phyloP scores from a whole-genome alignment of 2,329 filamentous ascomycete species.

The Dothistroma septosporum region DNA sequence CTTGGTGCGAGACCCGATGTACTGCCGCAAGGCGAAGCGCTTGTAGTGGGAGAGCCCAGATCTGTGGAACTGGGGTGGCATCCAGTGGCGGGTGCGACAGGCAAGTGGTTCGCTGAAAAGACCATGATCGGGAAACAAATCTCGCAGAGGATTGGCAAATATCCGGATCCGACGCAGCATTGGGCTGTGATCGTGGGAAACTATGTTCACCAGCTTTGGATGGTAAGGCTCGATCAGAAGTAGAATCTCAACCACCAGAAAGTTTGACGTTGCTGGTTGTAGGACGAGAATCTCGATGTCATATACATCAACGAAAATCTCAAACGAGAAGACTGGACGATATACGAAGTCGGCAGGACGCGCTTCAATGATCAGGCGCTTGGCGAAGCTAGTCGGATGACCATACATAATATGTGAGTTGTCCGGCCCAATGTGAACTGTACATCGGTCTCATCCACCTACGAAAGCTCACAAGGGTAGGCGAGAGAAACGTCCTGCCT shows the following conservation, averaged over 20 bases:
- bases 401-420: conserved; percentile 19
- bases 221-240: conserved; percentile 7
- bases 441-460: neutral
- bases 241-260: neutral
- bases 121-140: conserved; percentile 18
- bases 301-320: conserved; percentile 22
- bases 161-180: conserved; percentile 21
- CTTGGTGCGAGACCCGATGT: conserved; percentile 15
- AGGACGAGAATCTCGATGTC: conserved; percentile 18
- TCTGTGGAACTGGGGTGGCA: conserved; percentile 16
- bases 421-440: neutral
- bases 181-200: conserved; percentile 20
- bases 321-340: conserved; percentile 17
- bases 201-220: conserved; percentile 22
- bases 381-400: conserved; percentile 17
- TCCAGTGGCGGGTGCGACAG: conserved; percentile 12
- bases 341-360: conserved; percentile 20
- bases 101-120: conserved; percentile 19
- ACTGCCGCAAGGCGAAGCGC: conserved; percentile 14
- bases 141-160: conserved; percentile 15
- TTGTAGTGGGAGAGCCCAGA: conserved; percentile 13
- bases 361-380: conserved; percentile 20
- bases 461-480: neutral
- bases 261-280: neutral
- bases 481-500: conserved; percentile 16